Evolutionary conservation across 2,329 filamentous ascomycete species (phyloP), one percentile per base, ranked within the genome.

Genomic region (Coleophoma eucalyptorum): DNA sequence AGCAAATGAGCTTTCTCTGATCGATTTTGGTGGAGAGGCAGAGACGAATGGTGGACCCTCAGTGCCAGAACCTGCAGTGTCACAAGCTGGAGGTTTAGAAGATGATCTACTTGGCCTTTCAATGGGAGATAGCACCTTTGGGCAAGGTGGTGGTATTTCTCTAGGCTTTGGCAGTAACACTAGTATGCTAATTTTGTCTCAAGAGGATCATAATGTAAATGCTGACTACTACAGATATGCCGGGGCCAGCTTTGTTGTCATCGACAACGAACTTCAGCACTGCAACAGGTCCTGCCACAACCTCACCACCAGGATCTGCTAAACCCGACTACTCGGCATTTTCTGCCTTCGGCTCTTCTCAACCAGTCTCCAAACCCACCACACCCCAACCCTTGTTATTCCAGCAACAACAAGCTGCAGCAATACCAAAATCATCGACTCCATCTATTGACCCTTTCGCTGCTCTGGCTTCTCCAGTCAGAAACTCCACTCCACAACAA

Each of bases 21-120:
- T 99, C 63, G 94, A 99, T 66, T 92, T 99, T 62, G 89, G 87
- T 53, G 86, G 69, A 4, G 80, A 84, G 43, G 58, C 75, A 10
- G 77, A 82, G 51, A 78, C 83, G 15, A 83, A 85, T 37, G 72
- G 78, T 50, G 73, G 76, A 21, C 68, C 72, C 43, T 67, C 73
- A 3, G 58, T 65, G 43, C 60, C 68, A 32, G 67, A 73, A 7
- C 57, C 65, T 43, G 61, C 67, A 34, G 57, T 69, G 21, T 70
- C 72, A 13, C 79, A 81, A 51, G 72, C 81, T 1, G 84, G 81
- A 49, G 85, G 88, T 13, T 69, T 97, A 19, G 92, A 97, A 64
- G 92, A 95, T 66, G 94, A 99, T 65, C 76, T 99, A 7, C 77
- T 99, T 4, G 94, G 94, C 0, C 73, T 99, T 41, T 95, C 91